phyloP scores from a whole-genome alignment of 345 rosid species.

The Lumnitzera racemosa region DNA sequence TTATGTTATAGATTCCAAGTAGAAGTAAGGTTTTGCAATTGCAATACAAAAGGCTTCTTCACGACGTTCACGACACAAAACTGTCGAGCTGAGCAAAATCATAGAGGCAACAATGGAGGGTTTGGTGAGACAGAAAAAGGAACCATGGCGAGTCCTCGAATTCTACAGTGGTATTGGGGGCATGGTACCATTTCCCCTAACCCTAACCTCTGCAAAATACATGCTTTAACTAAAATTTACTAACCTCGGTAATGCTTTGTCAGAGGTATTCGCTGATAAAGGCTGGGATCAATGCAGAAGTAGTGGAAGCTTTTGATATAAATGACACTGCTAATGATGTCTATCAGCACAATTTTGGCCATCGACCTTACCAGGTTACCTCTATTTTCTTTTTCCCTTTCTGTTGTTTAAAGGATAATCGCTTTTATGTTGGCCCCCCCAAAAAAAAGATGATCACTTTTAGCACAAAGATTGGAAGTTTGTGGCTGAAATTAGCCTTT shows the following conservation, averaged over 20 bases:
- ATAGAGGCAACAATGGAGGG: no score
- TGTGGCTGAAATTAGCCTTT: no score
- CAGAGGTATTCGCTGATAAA: slow-evolving; percentile 71
- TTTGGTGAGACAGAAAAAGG: background rate
- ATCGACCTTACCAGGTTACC: slow-evolving; percentile 82
- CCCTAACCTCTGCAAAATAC: slow-evolving; percentile 1
- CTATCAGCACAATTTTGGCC: slow-evolving; percentile 76
- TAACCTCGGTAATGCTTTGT: slow-evolving; percentile 1
- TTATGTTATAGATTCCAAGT: no score
- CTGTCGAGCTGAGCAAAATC: no score
- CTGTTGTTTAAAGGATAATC: no score
- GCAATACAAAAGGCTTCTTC: no score
- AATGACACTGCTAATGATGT: slow-evolving; percentile 87
- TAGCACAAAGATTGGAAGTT: no score
- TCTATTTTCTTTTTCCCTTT: slow-evolving; percentile 1
- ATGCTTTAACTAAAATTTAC: slow-evolving; percentile 1
- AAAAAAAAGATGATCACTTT: no score
- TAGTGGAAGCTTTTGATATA: slow-evolving; percentile 83
- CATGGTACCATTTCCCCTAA: slow-evolving; percentile 40
- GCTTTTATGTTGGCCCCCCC: no score
- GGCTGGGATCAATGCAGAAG: slow-evolving; percentile 46
- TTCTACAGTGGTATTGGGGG: slow-evolving; percentile 94
- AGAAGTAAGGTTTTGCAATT: no score
- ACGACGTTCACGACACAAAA: no score
- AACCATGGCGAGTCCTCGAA: slow-evolving; percentile 79